These are phyloP conservation scores for Magnusiomyces fungicola DNA, from an alignment of 1,139 yeast genomes.

Conservation along the genomic window DNA sequence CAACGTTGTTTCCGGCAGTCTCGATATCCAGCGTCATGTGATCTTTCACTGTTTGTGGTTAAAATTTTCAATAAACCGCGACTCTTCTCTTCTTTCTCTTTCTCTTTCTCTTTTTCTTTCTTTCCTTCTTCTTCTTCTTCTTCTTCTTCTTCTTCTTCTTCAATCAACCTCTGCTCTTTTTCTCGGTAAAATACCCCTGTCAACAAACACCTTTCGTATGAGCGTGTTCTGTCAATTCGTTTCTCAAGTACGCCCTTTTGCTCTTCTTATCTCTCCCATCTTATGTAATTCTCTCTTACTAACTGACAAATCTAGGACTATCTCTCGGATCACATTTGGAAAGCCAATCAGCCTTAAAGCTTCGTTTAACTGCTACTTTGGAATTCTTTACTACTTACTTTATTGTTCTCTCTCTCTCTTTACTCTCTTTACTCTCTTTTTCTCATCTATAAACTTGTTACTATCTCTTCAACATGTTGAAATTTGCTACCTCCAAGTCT, in stretches of 20 bases:
- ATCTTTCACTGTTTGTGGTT: no score
- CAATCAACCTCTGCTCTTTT: not conserved
- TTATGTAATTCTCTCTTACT: not conserved
- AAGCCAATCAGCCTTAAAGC: conserved; percentile 11
- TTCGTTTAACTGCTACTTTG: not conserved
- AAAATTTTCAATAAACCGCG: no score
- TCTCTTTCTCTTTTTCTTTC: not conserved
- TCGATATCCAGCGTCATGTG: no score
- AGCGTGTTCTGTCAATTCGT: conserved; percentile 1
- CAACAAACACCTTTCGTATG: conserved; percentile 1
- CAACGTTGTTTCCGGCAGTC: no score
- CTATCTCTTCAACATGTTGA: not conserved
- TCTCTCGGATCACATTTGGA: conserved; percentile 14
- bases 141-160: not conserved
- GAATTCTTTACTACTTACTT: no score
- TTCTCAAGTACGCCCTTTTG: conserved; percentile 3
- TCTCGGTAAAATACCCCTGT: no score
- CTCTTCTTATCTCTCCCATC: not conserved
- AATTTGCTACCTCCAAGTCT: conserved; percentile 4
- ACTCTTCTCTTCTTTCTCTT: not conserved
- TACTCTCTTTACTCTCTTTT: not conserved
- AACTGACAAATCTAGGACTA: conserved; percentile 7
- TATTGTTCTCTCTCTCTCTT: not conserved
- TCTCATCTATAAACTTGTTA: not conserved
- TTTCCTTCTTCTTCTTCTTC: conserved; percentile 2